These are phyloP conservation scores for Lipomyces orientalis DNA, from an alignment of 805 yeast species.

Conservation along the genomic window DNA sequence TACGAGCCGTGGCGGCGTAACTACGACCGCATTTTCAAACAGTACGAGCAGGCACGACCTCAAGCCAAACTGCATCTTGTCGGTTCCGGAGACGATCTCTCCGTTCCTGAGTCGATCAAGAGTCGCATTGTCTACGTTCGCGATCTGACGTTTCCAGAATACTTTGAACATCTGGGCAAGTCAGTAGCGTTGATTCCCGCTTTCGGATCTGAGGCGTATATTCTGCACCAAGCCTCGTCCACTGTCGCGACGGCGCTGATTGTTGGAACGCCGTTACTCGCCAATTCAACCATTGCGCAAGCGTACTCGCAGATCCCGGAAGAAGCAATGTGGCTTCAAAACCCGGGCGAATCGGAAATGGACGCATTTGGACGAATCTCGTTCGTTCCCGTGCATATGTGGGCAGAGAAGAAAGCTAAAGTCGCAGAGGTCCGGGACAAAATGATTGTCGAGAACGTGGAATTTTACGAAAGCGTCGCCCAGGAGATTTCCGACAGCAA, in stretches of 20 bases:
- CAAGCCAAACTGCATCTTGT: constrained; percentile 28
- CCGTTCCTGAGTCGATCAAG: constrained; percentile 18
- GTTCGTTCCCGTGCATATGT: constrained; percentile 36
- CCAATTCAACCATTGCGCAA: constrained; percentile 15
- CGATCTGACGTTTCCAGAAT: constrained; percentile 28
- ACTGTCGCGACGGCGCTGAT: constrained; percentile 32
- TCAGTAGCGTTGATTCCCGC: constrained; percentile 33
- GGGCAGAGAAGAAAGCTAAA: constrained; percentile 34
- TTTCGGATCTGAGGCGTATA: constrained; percentile 24
- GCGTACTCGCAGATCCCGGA: constrained; percentile 35
- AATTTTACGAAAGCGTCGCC: not conserved
- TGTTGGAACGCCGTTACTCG: constrained; percentile 34
- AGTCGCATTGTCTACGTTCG: constrained; percentile 20
- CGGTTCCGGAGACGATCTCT: constrained; percentile 31
- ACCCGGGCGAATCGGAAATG: constrained; percentile 30
- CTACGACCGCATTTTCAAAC: constrained; percentile 32
- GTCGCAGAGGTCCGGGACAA: constrained; percentile 27
- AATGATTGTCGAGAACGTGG: constrained; percentile 28
- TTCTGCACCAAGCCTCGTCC: constrained; percentile 33
- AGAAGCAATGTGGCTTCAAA: constrained; percentile 33
- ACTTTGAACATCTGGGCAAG: constrained; percentile 27
- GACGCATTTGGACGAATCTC: constrained; percentile 40
- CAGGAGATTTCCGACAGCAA: constrained; percentile 4
- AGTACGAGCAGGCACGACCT: constrained; percentile 18
- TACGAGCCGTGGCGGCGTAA: constrained; percentile 35